Base-by-base conservation (phyloP, 23 red algal species). In the Gracilaria gracilis region DNA sequence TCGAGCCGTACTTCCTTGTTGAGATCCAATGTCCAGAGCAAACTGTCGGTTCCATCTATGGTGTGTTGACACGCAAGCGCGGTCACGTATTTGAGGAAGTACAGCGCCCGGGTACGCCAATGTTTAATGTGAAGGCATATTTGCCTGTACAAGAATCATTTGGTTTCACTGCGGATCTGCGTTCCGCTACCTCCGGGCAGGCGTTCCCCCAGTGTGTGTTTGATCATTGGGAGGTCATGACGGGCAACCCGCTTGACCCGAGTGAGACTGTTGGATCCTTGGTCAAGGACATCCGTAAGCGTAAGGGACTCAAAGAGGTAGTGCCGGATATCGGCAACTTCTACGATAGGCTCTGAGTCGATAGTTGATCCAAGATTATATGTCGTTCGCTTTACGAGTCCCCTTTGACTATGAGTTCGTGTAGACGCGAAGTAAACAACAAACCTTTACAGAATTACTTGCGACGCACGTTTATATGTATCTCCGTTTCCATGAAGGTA, bases 181-280 rank as follows among this genome's bases (percentile, higher is more conserved):
- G 97, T 55, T 89, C 91, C 17, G 97, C 97, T 21, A 99, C 97
- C 17, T 96, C 94, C 19, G 97, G 97, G 4, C 97, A 99, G 62
- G 97, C 97, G 0, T 99, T 99, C 87, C 97, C 97, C 0, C 97
- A 99, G 62, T 96, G 94, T 39, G 94, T 99, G 84, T 99, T 99
- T 61, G 94, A 95, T 67, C 97, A 99, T 74, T 99, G 97, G 97
- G 83, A 90, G 19, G 36, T 90, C 50, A 93, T 99, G 90, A 13
- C 27, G 5, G 97, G 97, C 15, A 80, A 95, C 58, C 97, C 97
- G 80, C 86, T 95, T n/a, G 91, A 95, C 28, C 47, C 86, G 29
- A 85, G 51, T 21, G 97, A 95, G 17, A 89, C 90, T 23, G 88
- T 91, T 19, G 88, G 90, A 9, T 84, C 95, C 14, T 47, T 96